A percentile compares a stretch with the other conserved stretches of the same genome.
phyloP scores from a whole-genome alignment of 2,329 filamentous ascomycete species.

The Neobulgaria alba region DNA sequence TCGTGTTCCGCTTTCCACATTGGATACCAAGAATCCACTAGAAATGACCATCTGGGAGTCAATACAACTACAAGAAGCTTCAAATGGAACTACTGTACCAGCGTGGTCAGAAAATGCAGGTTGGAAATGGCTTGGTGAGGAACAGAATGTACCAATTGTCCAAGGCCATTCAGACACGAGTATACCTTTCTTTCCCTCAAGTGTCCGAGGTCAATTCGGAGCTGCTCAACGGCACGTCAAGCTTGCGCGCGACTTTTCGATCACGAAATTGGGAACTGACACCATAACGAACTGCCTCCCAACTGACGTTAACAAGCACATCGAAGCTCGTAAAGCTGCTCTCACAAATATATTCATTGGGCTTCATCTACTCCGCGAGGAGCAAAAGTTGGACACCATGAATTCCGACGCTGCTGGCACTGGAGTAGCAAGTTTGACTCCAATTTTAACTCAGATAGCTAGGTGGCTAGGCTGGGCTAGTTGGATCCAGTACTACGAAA shows the following conservation, averaged over 20 bases:
- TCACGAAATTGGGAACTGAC: constrained; percentile 46
- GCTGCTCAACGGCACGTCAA: constrained; percentile 43
- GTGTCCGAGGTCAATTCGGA: neutral
- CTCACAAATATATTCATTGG: constrained; percentile 63
- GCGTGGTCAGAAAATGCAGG: constrained; percentile 52
- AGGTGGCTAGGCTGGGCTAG: constrained; percentile 69
- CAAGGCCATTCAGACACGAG: neutral
- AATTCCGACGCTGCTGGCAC: constrained; percentile 39
- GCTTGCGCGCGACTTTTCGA: constrained; percentile 57
- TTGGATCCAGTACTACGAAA: constrained; percentile 54
- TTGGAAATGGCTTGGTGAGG: constrained; percentile 65
- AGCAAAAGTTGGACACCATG: constrained; percentile 69
- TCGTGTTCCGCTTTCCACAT: constrained; percentile 34
- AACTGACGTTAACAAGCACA: constrained; percentile 43
- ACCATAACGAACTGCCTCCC: constrained; percentile 57
- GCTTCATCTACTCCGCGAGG: constrained; percentile 81
- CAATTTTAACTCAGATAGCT: constrained; percentile 71
- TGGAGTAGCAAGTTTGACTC: constrained; percentile 48
- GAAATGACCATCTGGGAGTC: constrained; percentile 36
- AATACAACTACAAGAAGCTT: constrained; percentile 38
- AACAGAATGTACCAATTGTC: constrained; percentile 26
- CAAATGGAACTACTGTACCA: constrained; percentile 31
- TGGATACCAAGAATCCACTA: constrained; percentile 37
- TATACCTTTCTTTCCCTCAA: neutral
- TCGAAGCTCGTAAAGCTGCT: constrained; percentile 49